Conservation (phyloP, 106 monocot species). For the Dendrobium huoshanense region DNA sequence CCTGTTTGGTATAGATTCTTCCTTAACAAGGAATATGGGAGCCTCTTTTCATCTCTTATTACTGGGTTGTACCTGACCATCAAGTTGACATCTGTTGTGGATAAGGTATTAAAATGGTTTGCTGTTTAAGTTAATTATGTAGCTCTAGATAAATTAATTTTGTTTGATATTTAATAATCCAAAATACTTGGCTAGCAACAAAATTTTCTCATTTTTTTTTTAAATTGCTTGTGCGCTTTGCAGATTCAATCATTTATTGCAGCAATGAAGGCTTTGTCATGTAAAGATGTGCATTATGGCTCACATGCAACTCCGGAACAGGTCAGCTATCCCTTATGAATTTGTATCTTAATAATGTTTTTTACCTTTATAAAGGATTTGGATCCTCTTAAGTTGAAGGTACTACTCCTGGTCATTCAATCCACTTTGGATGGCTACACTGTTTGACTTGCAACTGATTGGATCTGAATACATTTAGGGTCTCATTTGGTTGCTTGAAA, state of each 20-base stretch:
- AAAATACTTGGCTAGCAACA: too few species aligned
- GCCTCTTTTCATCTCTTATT: constrained; percentile 90
- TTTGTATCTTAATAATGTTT: too few species aligned
- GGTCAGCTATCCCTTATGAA: constrained; percentile 16
- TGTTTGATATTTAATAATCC: too few species aligned
- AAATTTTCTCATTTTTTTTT: too few species aligned
- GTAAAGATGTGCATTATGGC: constrained; percentile 65
- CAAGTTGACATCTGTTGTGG: constrained; percentile 88
- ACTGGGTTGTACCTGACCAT: constrained; percentile 92
- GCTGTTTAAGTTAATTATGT: neutral
- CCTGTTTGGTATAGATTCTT: constrained; percentile 97
- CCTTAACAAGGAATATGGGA: constrained; percentile 94
- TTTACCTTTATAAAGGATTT: too few species aligned
- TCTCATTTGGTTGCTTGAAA: too few species aligned
- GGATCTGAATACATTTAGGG: too few species aligned
- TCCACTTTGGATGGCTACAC: too few species aligned
- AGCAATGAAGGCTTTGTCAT: constrained; percentile 45
- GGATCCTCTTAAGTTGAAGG: too few species aligned
- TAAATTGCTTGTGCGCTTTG: neutral
- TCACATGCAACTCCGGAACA: constrained; percentile 61
- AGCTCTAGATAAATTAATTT: neutral
- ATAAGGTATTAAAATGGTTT: constrained; percentile 45
- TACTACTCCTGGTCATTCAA: too few species aligned
- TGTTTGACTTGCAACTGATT: too few species aligned
- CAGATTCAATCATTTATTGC: constrained; percentile 51